Evolutionary conservation across 2,329 filamentous ascomycete genomes (phyloP).

Genomic region (Cercospora brassicicola): DNA sequence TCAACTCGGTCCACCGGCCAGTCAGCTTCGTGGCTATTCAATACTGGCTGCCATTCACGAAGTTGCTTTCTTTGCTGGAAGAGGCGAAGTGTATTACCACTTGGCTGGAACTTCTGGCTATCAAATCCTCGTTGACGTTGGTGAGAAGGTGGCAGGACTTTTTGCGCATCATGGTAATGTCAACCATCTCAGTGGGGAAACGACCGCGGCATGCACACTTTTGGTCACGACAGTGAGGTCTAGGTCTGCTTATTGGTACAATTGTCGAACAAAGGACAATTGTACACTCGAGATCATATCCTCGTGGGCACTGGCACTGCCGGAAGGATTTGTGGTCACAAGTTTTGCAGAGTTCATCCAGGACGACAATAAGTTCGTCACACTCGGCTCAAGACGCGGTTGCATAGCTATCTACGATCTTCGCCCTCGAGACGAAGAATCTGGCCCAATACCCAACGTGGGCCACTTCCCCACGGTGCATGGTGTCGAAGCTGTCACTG

Average conservation of each 20-base stretch:
- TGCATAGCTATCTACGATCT: constrained; percentile 47
- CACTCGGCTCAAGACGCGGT: constrained; percentile 59
- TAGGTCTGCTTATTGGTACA: neutral
- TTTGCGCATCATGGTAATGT: constrained; percentile 31
- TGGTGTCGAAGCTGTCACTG: constrained; percentile 66
- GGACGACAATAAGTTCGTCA: constrained; percentile 5
- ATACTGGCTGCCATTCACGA: constrained; percentile 44
- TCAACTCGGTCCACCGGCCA: constrained; percentile 21
- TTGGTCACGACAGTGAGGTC: constrained; percentile 43
- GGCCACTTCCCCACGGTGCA: constrained; percentile 40
- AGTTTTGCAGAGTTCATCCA: constrained; percentile 43
- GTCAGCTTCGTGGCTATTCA: constrained; percentile 51
- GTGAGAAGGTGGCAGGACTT: constrained; percentile 46
- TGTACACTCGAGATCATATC: neutral
- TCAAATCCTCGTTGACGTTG: neutral
- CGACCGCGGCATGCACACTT: constrained; percentile 25
- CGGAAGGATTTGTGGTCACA: constrained; percentile 50
- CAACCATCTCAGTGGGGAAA: neutral
- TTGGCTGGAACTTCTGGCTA: constrained; percentile 15
- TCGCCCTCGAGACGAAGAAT: neutral
- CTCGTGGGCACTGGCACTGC: neutral
- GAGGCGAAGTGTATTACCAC: constrained; percentile 48
- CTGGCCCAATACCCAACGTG: neutral
- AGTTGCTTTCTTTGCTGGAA: constrained; percentile 50
- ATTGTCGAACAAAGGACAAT: neutral